These are phyloP conservation scores for Daucus carota DNA, from an alignment of 129 eudicot genomes.

Conservation along the genomic window DH1_v3.0 NC_030384.2:42390501-42391000, in stretches of 20 bases:
- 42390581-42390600: background rate
- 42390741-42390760: background rate
- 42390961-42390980: no score
- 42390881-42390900: background rate
- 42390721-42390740: background rate
- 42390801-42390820: slow-evolving; percentile 2
- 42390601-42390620: background rate
- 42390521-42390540: background rate
- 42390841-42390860: slow-evolving; percentile 2
- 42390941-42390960: no score
- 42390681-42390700: background rate
- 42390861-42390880: background rate
- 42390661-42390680: no score
- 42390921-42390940: no score
- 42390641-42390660: no score
- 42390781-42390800: slow-evolving; percentile 1
- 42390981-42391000: no score
- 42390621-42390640: background rate
- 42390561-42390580: background rate
- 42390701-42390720: background rate
- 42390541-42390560: background rate
- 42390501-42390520: background rate
- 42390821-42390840: background rate
- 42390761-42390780: slow-evolving; percentile 6
- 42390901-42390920: background rate